Evolutionary conservation across 176 grass and related monocot species (phyloP), one percentile per base, ranked within the genome.

Genomic region (Saccharum spontaneum): DNA sequence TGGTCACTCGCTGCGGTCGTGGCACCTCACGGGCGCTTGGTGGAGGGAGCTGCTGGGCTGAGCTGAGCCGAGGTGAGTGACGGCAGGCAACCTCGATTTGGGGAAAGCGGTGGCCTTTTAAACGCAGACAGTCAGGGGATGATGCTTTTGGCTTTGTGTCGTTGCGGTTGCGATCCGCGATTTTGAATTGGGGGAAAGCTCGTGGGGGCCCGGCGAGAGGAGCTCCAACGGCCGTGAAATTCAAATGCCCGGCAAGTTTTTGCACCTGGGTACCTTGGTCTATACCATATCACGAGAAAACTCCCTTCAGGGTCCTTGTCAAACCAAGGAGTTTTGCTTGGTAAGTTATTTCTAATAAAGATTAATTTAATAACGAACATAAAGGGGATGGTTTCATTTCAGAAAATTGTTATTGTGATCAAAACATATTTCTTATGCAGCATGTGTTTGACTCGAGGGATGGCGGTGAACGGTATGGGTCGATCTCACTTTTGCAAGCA

Each of bases 151-250:
- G 45, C 61, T 68, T 82, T 68, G 24, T 26, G 71, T 69, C 45
- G 63, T 85, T 22, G 82, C 18, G 60, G 36, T 76, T 30, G 82
- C 31, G 77, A 73, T 41, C 68, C 33, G 61, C 46, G 36, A 80
- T 31, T 86, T 86, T 41, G 84, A 86, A 82, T 81, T 55, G 6
- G 11, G 54, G 54, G 3, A 17, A 55, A 87, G 46, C 78, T 54
- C 59, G 45, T 87, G 78, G 85, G 70, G 23, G 70, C 70, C 17
- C 67, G 70, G 20, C 68, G 4, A 4, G 40, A 10, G 0, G 15
- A 33, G 24, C 60, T 76, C 78, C 79, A 87, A 87, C 85, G 85
- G 85, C 37, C 54, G 45, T 41, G 34, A 69, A 82, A 87, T 87
- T 87, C 85, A 82, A 87, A 87, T 44, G 63, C 9, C 36, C 11